Conservation (phyloP, 805 yeast genomes). For the Yamadazyma phyllophila region DNA sequence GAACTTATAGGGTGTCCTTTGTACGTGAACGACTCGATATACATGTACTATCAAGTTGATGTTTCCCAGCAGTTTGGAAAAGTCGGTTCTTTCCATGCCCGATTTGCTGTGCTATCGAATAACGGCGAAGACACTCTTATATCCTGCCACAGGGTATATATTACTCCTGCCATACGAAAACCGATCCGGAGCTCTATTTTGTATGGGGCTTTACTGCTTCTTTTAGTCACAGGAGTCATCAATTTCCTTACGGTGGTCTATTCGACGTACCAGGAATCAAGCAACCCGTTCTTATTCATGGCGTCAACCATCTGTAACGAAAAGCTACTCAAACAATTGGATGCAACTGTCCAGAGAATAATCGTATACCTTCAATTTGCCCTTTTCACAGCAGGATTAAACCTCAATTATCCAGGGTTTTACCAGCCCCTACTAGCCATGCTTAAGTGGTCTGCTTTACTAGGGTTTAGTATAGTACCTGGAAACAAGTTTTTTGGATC, state of each 20-base stretch:
- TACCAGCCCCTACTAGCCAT: constrained; percentile 53
- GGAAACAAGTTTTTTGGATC: constrained; percentile 12
- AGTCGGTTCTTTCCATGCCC: constrained; percentile 46
- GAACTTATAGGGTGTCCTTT: constrained; percentile 32
- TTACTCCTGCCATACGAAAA: constrained; percentile 44
- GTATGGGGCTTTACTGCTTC: constrained; percentile 35
- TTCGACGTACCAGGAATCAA: constrained; percentile 59
- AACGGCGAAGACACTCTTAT: constrained; percentile 32
- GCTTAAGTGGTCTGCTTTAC: constrained; percentile 56
- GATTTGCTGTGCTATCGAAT: constrained; percentile 42
- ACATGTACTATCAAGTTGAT: constrained; percentile 38
- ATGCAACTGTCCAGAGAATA: constrained; percentile 50
- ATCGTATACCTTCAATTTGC: constrained; percentile 58
- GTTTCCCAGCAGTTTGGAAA: constrained; percentile 35
- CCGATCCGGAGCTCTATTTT: constrained; percentile 34
- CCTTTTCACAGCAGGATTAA: constrained; percentile 53
- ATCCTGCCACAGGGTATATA: constrained; percentile 48
- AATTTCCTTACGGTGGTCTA: constrained; percentile 41
- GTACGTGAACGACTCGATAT: constrained; percentile 35
- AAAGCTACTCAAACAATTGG: constrained; percentile 52
- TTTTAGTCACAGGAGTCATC: constrained; percentile 40
- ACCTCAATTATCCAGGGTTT: constrained; percentile 60
- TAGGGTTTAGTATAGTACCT: constrained; percentile 29
- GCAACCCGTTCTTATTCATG: constrained; percentile 47
- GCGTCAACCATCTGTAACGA: constrained; percentile 62